Percentiles rank a stretch among this genome's conserved stretches.
Conservation (phyloP, 75 land plant species). For the Adiantum capillusveneris region DNA sequence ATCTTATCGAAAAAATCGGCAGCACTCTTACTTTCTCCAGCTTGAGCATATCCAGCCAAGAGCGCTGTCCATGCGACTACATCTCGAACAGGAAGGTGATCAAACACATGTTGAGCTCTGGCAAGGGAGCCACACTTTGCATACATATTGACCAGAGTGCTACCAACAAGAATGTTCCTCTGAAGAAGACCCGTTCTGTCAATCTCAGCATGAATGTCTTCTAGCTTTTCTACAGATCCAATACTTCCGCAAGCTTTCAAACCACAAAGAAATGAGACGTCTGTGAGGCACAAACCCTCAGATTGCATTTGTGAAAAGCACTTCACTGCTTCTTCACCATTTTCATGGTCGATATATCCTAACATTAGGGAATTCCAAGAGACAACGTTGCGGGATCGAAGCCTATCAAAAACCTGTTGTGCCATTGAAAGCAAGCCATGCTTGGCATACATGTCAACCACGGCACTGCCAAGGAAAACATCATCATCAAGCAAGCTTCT, state of each 20-base stretch:
- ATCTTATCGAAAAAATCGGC: slow-evolving; percentile 29
- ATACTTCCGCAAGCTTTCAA: slow-evolving; percentile 11
- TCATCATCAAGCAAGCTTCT: slow-evolving; percentile 23
- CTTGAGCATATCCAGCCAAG: slow-evolving; percentile 43
- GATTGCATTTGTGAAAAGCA: slow-evolving; percentile 40
- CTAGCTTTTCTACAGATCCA: slow-evolving; percentile 6
- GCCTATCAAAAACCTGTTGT: slow-evolving; percentile 41
- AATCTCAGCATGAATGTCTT: slow-evolving; percentile 12
- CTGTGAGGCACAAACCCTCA: neutral
- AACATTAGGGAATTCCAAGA: slow-evolving; percentile 62
- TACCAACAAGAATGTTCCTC: slow-evolving; percentile 9
- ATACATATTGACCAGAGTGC: slow-evolving; percentile 47
- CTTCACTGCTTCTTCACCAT: slow-evolving; percentile 31
- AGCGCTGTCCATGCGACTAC: slow-evolving; percentile 46
- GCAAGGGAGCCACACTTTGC: slow-evolving; percentile 42
- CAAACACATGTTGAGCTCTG: slow-evolving; percentile 31
- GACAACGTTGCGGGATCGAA: slow-evolving; percentile 30
- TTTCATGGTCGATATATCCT: slow-evolving; percentile 56
- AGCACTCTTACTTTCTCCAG: slow-evolving; percentile 26
- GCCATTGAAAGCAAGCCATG: slow-evolving; percentile 38
- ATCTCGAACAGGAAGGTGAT: slow-evolving; percentile 27
- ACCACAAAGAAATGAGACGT: slow-evolving; percentile 1
- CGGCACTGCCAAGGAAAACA: slow-evolving; percentile 40
- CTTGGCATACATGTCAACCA: slow-evolving; percentile 61
- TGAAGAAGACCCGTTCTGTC: slow-evolving; percentile 6